Percentiles rank a stretch among this genome's conserved stretches.
phyloP scores from a whole-genome alignment of 106 monocot genomes.

The Chionographis japonica region DNA sequence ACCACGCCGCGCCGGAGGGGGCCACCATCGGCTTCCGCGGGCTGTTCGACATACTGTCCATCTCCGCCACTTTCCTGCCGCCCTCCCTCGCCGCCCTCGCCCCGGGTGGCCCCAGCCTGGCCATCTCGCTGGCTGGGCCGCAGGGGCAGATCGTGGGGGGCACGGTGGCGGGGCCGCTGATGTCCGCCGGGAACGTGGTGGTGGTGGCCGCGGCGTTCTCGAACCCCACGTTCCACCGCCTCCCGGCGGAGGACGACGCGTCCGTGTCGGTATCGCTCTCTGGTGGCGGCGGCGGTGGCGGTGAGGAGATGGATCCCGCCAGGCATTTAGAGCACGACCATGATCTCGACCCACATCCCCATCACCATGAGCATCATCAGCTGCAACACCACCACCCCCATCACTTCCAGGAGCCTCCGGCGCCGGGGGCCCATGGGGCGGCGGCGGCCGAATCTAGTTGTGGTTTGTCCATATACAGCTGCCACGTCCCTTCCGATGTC shows the following conservation, averaged over 20 bases:
- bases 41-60: conserved; percentile 27
- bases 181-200: conserved; percentile 28
- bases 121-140: conserved; percentile 24
- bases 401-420: too few relatives aligned
- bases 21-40: conserved; percentile 16
- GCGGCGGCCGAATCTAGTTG: too few relatives aligned
- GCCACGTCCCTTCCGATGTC: conserved; percentile 20
- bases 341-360: background rate
- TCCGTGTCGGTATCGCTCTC: conserved; percentile 6
- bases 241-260: conserved; percentile 30
- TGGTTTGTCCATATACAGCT: conserved; percentile 4
- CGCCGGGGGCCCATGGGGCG: background rate
- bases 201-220: conserved; percentile 24
- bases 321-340: background rate
- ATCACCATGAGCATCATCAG: too few relatives aligned
- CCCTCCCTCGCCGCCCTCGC: conserved; percentile 13
- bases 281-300: conserved; percentile 1
- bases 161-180: conserved; percentile 22
- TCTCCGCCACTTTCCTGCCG: conserved; percentile 31
- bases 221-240: conserved; percentile 14
- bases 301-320: background rate
- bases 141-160: conserved; percentile 37
- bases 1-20: background rate
- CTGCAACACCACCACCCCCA: too few relatives aligned
- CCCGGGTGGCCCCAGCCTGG: background rate